Evolutionary conservation across 2,329 filamentous ascomycete species (phyloP), one percentile per base, ranked within the genome.

Genomic region (Fusarium kyushuense): DNA sequence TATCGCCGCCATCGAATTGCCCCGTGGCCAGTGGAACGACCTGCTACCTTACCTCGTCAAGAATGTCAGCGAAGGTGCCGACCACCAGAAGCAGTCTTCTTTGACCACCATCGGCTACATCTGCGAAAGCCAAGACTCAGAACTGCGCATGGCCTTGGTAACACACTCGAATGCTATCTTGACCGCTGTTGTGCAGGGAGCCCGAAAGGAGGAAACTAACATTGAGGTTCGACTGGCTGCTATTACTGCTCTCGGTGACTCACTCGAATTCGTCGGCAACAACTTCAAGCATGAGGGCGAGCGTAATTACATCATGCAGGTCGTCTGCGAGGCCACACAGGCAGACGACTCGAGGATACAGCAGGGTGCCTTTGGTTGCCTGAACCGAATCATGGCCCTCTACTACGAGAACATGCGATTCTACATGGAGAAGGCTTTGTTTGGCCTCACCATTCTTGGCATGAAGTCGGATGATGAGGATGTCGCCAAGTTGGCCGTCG

Each of bases 401-500:
- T 99, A 99, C 86, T 99, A 99, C 80, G 96, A 99, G 76, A 96
- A 97, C 84, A 99, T 99, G 96, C 91, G 94, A 76, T 99, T 97
- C 83, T 99, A 99, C 84, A 99, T 99, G 96, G 96, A 99, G 86
- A 98, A 98, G 88, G 96, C 96, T 35, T 87, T 99, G 42, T 99
- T 99, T 75, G 96, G 96, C 60, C 87, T 99, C 40, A 99, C 96
- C 38, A 97, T 99, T 68, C 90, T 97, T 78, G 96, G 96, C 72
- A 99, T 99, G 96, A 97, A 97, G 88, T 96, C 90, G 75, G 91
- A 94, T 10, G 96, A 99, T 74, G 96, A 99, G 80, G 96, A 99
- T 78, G 96, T 99, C 54, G 92, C 96, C 66, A 99, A 99, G 86
- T 87, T 99, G 58, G 96, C 96, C 36, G 94, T 99, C 71, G 96